phyloP scores from a whole-genome alignment of 768 basidiomycete genomes.

The Dioszegia crocea region DNA sequence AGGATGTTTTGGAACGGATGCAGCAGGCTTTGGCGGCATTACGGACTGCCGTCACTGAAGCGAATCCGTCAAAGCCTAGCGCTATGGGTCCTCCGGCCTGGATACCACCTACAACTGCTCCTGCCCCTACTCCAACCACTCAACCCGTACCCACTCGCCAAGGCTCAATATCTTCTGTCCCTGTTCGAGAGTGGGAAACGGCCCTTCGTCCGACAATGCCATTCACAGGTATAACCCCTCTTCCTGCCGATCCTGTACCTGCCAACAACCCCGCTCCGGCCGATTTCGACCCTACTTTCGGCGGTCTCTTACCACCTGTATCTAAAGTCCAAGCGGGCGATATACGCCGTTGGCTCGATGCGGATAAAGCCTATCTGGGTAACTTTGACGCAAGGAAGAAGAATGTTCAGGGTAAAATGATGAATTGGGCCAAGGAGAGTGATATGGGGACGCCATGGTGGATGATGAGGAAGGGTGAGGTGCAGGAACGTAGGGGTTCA shows the following conservation, averaged over 20 bases:
- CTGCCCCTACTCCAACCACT: neutral
- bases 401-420: slow-evolving; percentile 54
- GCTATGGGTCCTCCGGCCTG: slow-evolving; percentile 29
- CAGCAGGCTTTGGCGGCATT: slow-evolving; percentile 13
- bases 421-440: slow-evolving; percentile 64
- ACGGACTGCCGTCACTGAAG: neutral
- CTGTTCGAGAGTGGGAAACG: slow-evolving; percentile 41
- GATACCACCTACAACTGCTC: slow-evolving; percentile 13
- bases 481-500: slow-evolving; percentile 45
- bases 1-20: slow-evolving; percentile 38
- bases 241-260: slow-evolving; percentile 37
- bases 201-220: slow-evolving; percentile 55
- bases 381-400: slow-evolving; percentile 53
- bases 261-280: slow-evolving; percentile 58
- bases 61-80: neutral
- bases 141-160: slow-evolving; percentile 8
- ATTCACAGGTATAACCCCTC: slow-evolving; percentile 60
- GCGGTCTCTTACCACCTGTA: slow-evolving; percentile 54
- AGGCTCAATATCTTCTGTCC: slow-evolving; percentile 9
- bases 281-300: slow-evolving; percentile 53
- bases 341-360: slow-evolving; percentile 63
- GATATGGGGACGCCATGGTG: slow-evolving; percentile 54
- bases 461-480: slow-evolving; percentile 50
- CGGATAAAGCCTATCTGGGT: slow-evolving; percentile 55
- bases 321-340: slow-evolving; percentile 55